Conservation (phyloP, 257 asterid genomes). For the Rehmannia glutinosa region DNA sequence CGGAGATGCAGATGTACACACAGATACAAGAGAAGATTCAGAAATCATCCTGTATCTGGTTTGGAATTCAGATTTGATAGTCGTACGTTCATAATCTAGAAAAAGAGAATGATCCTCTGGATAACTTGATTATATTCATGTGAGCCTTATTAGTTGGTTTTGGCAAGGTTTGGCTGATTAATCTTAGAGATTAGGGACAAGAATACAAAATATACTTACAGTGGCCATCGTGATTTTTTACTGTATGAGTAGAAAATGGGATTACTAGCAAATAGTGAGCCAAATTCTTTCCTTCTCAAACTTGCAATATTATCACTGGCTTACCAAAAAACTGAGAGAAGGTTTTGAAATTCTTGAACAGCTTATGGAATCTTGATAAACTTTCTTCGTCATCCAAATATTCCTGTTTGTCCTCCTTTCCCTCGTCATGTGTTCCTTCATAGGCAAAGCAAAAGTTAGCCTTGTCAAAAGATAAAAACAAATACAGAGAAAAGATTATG, state of each 20-base stretch:
- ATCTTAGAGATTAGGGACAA: too few relatives aligned
- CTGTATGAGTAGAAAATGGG: too few relatives aligned
- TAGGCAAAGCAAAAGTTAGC: slow-evolving; percentile 14
- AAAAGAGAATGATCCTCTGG: too few relatives aligned
- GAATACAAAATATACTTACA: too few relatives aligned
- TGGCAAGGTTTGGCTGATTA: too few relatives aligned
- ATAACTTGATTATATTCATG: too few relatives aligned
- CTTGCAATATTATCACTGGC: background rate
- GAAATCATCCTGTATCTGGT: too few relatives aligned
- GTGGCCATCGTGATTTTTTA: too few relatives aligned
- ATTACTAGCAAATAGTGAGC: background rate
- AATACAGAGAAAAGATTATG: background rate
- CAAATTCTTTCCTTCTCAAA: background rate
- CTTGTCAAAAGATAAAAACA: background rate
- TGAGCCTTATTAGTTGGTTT: too few relatives aligned
- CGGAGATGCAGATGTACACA: background rate
- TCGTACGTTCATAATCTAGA: too few relatives aligned
- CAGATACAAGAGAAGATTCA: background rate
- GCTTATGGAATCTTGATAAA: slow-evolving; percentile 45
- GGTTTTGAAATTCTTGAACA: slow-evolving; percentile 55
- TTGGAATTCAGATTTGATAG: too few relatives aligned
- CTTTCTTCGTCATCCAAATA: slow-evolving; percentile 35
- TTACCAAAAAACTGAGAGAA: slow-evolving; percentile 58
- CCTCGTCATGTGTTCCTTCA: slow-evolving; percentile 29
- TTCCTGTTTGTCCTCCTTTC: slow-evolving; percentile 34